Evolutionary conservation across 1,284 basidiomycete genomes (phyloP).

Genomic region (Malassezia obtusa): DNA sequence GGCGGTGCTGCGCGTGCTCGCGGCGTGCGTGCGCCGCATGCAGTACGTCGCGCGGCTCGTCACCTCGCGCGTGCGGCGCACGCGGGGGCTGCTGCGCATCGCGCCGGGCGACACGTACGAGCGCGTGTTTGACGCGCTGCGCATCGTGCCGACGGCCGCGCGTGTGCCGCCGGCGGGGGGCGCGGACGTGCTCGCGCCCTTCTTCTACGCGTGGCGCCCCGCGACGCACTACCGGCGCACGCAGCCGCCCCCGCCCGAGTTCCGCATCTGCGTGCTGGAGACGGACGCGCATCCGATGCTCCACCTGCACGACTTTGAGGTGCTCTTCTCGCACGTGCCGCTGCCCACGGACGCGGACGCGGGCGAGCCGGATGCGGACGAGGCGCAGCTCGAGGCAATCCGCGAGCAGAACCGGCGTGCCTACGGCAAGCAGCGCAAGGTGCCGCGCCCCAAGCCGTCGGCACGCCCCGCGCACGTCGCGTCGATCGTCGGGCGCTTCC

Average conservation of each 20-base stretch:
- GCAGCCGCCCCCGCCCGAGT: constrained; percentile 71
- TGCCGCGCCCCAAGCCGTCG: neutral
- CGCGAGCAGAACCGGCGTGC: constrained; percentile 27
- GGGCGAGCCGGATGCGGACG: constrained; percentile 10
- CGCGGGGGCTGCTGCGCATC: constrained; percentile 11
- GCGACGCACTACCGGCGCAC: constrained; percentile 71
- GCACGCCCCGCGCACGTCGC: neutral
- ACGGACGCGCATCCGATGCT: constrained; percentile 24
- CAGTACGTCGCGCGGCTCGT: constrained; percentile 4
- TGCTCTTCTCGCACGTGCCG: constrained; percentile 33
- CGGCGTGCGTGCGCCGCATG: neutral
- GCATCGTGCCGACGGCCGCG: constrained; percentile 55
- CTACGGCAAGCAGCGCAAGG: constrained; percentile 24
- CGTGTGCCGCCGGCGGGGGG: constrained; percentile 34
- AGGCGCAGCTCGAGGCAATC: constrained; percentile 20
- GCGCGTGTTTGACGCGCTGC: constrained; percentile 50
- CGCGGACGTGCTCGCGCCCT: constrained; percentile 56
- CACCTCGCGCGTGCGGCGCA: neutral
- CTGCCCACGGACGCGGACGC: constrained; percentile 17
- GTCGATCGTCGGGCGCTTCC: neutral
- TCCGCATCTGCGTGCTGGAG: constrained; percentile 63
- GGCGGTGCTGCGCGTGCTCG: neutral
- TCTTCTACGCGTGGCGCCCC: constrained; percentile 89
- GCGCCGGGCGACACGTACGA: constrained; percentile 10
- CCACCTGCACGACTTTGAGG: constrained; percentile 23